Conservation (phyloP, 495 filamentous ascomycete genomes). For the Stereocaulon alpinum region DNA sequence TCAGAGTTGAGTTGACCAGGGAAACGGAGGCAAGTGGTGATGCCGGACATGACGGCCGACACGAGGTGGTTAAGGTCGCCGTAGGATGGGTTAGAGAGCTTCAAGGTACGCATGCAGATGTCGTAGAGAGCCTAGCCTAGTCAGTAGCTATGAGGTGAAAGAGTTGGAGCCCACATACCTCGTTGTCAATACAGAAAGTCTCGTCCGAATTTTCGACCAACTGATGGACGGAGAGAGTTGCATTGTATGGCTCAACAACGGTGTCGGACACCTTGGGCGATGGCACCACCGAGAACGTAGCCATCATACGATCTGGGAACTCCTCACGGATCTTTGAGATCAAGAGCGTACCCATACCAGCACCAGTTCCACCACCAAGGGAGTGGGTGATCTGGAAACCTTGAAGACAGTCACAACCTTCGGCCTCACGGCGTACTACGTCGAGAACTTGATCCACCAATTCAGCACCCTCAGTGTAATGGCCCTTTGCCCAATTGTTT, state of each 20-base stretch:
- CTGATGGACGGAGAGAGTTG: constrained; percentile 97
- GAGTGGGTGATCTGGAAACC: constrained; percentile 99
- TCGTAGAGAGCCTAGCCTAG: constrained; percentile 79
- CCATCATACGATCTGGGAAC: constrained; percentile 99
- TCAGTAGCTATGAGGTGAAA: constrained; percentile 19
- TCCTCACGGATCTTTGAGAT: constrained; percentile 99
- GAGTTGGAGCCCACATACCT: constrained; percentile 41
- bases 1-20: constrained; percentile 99
- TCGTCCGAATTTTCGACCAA: constrained; percentile 99
- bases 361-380: constrained; percentile 99
- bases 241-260: constrained; percentile 99
- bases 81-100: constrained; percentile 96
- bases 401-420: constrained; percentile 98
- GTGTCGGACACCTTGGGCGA: constrained; percentile 99
- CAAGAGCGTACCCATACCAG: constrained; percentile 98
- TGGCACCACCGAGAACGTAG: constrained; percentile 97
- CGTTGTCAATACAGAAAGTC: constrained; percentile 99
- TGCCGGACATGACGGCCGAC: constrained; percentile 99
- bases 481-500: constrained; percentile 99
- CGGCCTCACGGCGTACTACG: constrained; percentile 97
- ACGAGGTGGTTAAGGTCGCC: constrained; percentile 99
- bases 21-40: constrained; percentile 98
- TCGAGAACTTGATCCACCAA: constrained; percentile 97
- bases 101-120: constrained; percentile 99
- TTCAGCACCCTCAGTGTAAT: constrained; percentile 99